Evolutionary conservation across 305 asterid species (phyloP).

Genomic region (Euphrasia arctica): DNA sequence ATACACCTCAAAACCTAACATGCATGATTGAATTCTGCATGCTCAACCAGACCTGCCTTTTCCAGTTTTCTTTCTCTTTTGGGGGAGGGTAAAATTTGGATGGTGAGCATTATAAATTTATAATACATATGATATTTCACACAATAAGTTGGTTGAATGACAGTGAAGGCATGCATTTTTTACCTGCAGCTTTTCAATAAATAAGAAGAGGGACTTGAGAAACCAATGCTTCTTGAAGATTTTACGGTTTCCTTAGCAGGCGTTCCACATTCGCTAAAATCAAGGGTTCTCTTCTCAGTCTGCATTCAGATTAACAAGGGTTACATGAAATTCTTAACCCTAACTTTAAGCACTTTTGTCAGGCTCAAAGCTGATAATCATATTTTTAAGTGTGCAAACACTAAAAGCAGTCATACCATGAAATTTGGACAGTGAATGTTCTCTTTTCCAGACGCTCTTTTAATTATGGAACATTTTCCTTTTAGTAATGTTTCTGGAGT

Average conservation of each 20-base stretch:
- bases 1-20: conserved; percentile 16
- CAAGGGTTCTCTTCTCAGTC: conserved; percentile 79
- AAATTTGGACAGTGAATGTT: conserved; percentile 27
- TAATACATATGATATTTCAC: background rate
- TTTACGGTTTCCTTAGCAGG: conserved; percentile 55
- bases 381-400: background rate
- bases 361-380: background rate
- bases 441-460: conserved; percentile 37
- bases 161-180: conserved; percentile 16
- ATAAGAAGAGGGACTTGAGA: conserved; percentile 67
- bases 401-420: conserved; percentile 40
- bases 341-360: background rate
- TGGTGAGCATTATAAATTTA: background rate
- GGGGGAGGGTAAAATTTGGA: background rate
- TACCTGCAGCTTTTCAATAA: conserved; percentile 75
- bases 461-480: conserved; percentile 39
- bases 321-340: background rate
- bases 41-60: background rate
- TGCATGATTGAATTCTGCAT: conserved; percentile 11
- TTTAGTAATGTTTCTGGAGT: conserved; percentile 71
- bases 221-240: conserved; percentile 32
- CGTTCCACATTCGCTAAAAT: conserved; percentile 84
- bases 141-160: conserved; percentile 20
- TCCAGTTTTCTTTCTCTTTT: background rate
- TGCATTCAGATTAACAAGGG: conserved; percentile 29